Evolutionary conservation across 768 basidiomycete genomes (phyloP).

Genomic region (Hypsizygus marmoreus): DNA sequence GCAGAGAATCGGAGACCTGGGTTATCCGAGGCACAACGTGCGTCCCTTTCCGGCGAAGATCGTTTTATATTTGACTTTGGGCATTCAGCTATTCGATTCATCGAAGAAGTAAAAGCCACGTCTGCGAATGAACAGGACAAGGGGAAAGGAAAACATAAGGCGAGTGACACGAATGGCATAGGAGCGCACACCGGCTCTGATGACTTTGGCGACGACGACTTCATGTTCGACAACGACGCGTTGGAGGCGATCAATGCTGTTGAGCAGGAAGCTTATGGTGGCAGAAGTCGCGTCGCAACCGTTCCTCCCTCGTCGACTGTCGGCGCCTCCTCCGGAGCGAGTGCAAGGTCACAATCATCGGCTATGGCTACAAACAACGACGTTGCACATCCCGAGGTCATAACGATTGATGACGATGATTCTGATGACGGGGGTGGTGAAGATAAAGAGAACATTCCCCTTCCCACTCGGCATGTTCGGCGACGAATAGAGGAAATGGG

Average conservation of each 20-base stretch:
- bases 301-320: conserved; percentile 6
- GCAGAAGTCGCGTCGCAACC: not conserved
- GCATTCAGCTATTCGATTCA: conserved; percentile 4
- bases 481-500: conserved; percentile 30
- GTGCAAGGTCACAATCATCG: conserved; percentile 2
- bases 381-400: conserved; percentile 28
- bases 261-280: conserved; percentile 17
- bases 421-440: conserved; percentile 49
- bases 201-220: conserved; percentile 17
- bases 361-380: not conserved
- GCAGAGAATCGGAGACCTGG: not conserved
- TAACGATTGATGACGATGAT: conserved; percentile 46
- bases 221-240: conserved; percentile 31
- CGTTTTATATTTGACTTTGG: conserved; percentile 8
- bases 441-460: conserved; percentile 66
- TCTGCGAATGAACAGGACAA: not conserved
- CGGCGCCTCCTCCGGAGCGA: conserved; percentile 4
- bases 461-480: conserved; percentile 52
- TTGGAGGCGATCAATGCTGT: conserved; percentile 30
- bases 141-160: conserved; percentile 3
- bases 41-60: conserved; percentile 1
- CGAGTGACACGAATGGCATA: not conserved
- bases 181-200: conserved; percentile 10
- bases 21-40: conserved; percentile 2
- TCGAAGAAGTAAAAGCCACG: not conserved